Conservation (phyloP, 2,329 filamentous ascomycete genomes). For the Coleophoma cylindrospora region DNA sequence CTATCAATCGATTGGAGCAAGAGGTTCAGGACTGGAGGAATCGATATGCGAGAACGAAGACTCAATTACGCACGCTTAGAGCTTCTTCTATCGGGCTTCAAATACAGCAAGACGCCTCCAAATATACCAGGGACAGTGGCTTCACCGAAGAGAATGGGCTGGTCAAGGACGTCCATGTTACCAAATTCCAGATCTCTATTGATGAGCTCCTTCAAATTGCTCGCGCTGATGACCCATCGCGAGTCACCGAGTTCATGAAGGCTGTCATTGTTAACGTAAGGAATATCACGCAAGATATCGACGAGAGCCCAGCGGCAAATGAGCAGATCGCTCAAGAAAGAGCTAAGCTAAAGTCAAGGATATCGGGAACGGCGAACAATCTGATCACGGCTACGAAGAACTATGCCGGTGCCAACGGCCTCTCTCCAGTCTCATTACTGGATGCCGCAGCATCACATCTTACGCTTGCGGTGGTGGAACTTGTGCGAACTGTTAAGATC, state of each 20-base stretch:
- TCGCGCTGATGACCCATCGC: slow-evolving; percentile 66
- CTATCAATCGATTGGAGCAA: slow-evolving; percentile 70
- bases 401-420: slow-evolving; percentile 73
- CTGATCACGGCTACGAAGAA: slow-evolving; percentile 94
- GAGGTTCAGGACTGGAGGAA: slow-evolving; percentile 89
- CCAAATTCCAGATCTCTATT: slow-evolving; percentile 89
- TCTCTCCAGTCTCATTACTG: slow-evolving; percentile 88
- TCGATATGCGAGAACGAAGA: slow-evolving; percentile 82
- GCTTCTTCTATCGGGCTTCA: slow-evolving; percentile 73
- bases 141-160: slow-evolving; percentile 70
- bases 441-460: slow-evolving; percentile 92
- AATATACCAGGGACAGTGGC: slow-evolving; percentile 58
- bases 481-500: slow-evolving; percentile 81
- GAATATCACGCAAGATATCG: slow-evolving; percentile 78
- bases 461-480: slow-evolving; percentile 77
- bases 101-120: slow-evolving; percentile 64
- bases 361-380: slow-evolving; percentile 93
- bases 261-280: slow-evolving; percentile 76
- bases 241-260: slow-evolving; percentile 83
- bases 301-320: slow-evolving; percentile 48
- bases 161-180: slow-evolving; percentile 88
- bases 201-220: slow-evolving; percentile 83
- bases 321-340: slow-evolving; percentile 49
- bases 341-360: slow-evolving; percentile 69
- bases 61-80: slow-evolving; percentile 76